A percentile compares a stretch with the other conserved stretches of the same genome.
Evolutionary conservation across 805 yeast genomes (phyloP).

Genomic region (Kluyveromyces nonfermentans): DNA sequence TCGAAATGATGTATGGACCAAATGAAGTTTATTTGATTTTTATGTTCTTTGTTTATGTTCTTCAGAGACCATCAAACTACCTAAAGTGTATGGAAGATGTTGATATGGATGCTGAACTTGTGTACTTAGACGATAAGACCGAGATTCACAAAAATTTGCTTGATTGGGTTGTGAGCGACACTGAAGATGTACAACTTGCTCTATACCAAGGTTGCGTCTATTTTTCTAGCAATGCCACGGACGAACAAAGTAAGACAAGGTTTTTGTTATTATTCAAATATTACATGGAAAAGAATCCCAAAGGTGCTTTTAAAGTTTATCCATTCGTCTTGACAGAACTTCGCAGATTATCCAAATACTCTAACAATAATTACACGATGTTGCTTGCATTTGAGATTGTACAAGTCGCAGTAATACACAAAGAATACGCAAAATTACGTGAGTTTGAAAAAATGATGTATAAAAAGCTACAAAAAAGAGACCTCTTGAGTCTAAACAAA

Average conservation of each 20-base stretch:
- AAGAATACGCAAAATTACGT: constrained; percentile 24
- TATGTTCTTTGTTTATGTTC: constrained; percentile 29
- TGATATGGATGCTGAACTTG: constrained; percentile 29
- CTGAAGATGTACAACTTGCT: constrained; percentile 25
- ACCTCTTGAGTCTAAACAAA: constrained; percentile 11
- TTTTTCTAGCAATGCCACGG: constrained; percentile 27
- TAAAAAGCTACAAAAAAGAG: constrained; percentile 17
- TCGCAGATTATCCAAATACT: constrained; percentile 20
- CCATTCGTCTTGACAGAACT: constrained; percentile 23
- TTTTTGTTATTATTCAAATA: constrained; percentile 27
- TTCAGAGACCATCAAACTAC: constrained; percentile 33
- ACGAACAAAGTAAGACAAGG: constrained; percentile 30
- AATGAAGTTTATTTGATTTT: constrained; percentile 17
- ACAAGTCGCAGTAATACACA: constrained; percentile 21
- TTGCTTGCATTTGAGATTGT: constrained; percentile 27
- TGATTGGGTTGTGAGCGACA: constrained; percentile 26
- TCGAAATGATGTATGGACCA: constrained; percentile 22
- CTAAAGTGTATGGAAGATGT: constrained; percentile 25
- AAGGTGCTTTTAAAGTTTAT: constrained; percentile 27
- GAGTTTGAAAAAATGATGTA: constrained; percentile 15
- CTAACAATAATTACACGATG: neutral
- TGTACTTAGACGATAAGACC: constrained; percentile 25
- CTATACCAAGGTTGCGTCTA: constrained; percentile 29
- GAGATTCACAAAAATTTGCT: constrained; percentile 32
- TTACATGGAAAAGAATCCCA: constrained; percentile 27